Evolutionary conservation across 306 rosid genomes (phyloP).

Genomic region (Rosa rugosa): DNA sequence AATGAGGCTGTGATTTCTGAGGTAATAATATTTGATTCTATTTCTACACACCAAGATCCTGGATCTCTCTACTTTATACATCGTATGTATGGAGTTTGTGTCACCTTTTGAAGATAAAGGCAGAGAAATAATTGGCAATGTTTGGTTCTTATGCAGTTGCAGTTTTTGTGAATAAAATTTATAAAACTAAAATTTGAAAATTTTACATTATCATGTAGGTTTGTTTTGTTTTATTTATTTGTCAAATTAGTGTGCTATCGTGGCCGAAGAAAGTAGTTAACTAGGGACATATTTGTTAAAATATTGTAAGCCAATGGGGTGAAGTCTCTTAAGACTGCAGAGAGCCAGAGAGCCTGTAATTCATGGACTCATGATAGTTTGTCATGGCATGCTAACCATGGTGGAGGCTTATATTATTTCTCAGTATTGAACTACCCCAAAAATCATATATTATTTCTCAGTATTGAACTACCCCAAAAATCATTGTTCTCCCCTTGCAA

Average conservation of each 20-base stretch:
- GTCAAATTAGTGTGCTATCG: background rate
- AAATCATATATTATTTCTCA: too few relatives aligned
- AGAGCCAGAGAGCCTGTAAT: too few relatives aligned
- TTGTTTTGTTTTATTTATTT: background rate
- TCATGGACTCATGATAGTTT: too few relatives aligned
- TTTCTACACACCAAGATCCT: background rate
- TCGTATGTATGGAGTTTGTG: background rate
- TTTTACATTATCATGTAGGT: background rate
- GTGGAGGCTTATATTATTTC: too few relatives aligned
- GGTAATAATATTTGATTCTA: conserved; percentile 43
- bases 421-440: too few relatives aligned
- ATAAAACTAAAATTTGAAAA: background rate
- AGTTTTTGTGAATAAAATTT: background rate
- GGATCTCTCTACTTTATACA: background rate
- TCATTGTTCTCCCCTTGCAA: too few relatives aligned
- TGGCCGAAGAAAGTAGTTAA: background rate
- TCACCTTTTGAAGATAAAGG: background rate
- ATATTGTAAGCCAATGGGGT: background rate
- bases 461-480: too few relatives aligned
- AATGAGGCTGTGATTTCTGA: conserved; percentile 97
- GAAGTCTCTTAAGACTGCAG: background rate
- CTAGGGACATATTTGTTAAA: background rate
- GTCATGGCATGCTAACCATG: too few relatives aligned
- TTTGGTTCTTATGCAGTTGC: background rate
- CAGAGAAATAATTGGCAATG: background rate